Evolutionary conservation across 805 yeast genomes (phyloP).

Genomic region (Cyberlindnera suaveolens): DNA sequence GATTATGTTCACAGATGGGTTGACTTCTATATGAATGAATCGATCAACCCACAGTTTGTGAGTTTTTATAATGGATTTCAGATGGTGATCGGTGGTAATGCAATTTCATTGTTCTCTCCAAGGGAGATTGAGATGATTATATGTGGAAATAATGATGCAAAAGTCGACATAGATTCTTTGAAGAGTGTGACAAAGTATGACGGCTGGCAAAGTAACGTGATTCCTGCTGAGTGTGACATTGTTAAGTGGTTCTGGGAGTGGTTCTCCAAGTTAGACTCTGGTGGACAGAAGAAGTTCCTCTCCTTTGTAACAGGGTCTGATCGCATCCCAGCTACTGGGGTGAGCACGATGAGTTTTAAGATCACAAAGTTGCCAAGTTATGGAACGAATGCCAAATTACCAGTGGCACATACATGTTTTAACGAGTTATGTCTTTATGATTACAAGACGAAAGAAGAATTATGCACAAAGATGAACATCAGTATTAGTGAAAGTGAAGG

Average conservation of each 20-base stretch:
- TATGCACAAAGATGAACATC: constrained; percentile 49
- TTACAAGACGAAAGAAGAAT: constrained; percentile 48
- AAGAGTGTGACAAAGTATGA: constrained; percentile 67
- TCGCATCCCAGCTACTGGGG: constrained; percentile 88
- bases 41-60: constrained; percentile 45
- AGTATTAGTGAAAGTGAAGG: constrained; percentile 83
- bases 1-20: constrained; percentile 60
- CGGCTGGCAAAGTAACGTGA: constrained; percentile 47
- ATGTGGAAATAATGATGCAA: constrained; percentile 65
- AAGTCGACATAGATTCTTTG: constrained; percentile 59
- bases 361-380: constrained; percentile 46
- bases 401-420: constrained; percentile 91
- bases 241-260: constrained; percentile 88
- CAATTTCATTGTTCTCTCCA: constrained; percentile 71
- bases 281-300: constrained; percentile 56
- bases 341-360: constrained; percentile 66
- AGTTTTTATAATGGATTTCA: constrained; percentile 68
- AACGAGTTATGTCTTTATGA: constrained; percentile 78
- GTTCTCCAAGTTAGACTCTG: constrained; percentile 38
- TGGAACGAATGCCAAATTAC: constrained; percentile 39
- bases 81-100: constrained; percentile 73
- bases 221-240: constrained; percentile 27
- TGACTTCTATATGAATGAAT: constrained; percentile 50
- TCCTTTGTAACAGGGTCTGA: constrained; percentile 87
- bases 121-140: constrained; percentile 75